Base-by-base conservation (phyloP, 768 basidiomycete genomes). In the Panaeolus papilionaceus region DNA sequence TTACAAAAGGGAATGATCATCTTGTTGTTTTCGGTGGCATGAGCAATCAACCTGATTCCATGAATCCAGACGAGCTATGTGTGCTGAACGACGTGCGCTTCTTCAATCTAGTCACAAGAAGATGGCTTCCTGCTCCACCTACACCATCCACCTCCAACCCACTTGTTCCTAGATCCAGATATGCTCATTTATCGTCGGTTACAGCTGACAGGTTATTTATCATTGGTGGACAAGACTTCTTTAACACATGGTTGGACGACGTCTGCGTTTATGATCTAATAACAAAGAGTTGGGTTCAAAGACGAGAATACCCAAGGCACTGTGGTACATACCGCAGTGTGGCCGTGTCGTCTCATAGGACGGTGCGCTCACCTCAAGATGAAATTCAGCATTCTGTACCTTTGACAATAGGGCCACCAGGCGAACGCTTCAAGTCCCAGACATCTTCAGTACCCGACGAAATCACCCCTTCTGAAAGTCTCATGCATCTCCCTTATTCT, bases 311-410 rank as follows among this genome's bases (percentile, higher is more conserved):
- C 72, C 92, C 93, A 0, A 88, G 94, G n/a, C 95, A 98, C 79
- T 95, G 95, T 75, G 97, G 97, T 3, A 96, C 96, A 0, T 99
- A 99, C 78, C 92, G 97, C 64, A 94, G 93, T 71, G 94, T 98
- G 28, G 94, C 95, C 0, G 92, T 96, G 20, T 90, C 93, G 1
- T 88, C 91, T 11, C 82, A 82, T 68, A 83, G 84, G 68, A 83
- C 85, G 54, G 90, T 95, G 61, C 90, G 93, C 38, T 79, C 89
- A 44, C 85, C 91, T 1, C 88, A 90, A 64, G 86, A 90, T 10
- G 91, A 93, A 68, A 71, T 77, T 45, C 82, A 82, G 38, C 71
- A 76, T 4, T 75, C 82, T 6, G 3, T 58, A 23, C 71, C 81
- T 18, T 77, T 84, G 11, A 76, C 80, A 1, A 76, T 89, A 26